Percentiles rank a stretch among this genome's conserved stretches.
Conservation (phyloP, 768 basidiomycete genomes). For the Kwoniella sp. region DNA sequence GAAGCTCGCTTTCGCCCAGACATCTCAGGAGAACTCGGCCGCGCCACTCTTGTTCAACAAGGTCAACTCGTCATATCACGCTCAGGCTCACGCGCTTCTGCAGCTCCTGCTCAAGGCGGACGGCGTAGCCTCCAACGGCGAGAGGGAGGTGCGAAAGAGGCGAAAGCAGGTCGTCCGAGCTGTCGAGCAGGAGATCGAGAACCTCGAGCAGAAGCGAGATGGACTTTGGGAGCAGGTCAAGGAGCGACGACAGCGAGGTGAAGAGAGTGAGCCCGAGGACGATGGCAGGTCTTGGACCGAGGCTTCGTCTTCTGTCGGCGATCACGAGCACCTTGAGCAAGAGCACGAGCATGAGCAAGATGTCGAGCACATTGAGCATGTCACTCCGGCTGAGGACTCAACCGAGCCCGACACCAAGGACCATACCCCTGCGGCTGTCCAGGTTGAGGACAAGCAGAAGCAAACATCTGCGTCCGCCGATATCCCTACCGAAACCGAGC, state of each 20-base stretch:
- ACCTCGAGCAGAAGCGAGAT: slow-evolving; percentile 40
- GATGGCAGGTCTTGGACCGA: slow-evolving; percentile 8
- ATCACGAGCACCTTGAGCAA: slow-evolving; percentile 16
- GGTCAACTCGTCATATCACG: slow-evolving; percentile 61
- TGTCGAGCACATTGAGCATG: slow-evolving; percentile 21
- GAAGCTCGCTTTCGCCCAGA: slow-evolving; percentile 28
- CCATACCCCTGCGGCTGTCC: too few species aligned
- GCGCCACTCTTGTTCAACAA: slow-evolving; percentile 59
- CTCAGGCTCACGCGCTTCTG: slow-evolving; percentile 61
- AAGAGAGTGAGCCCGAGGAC: slow-evolving; percentile 25
- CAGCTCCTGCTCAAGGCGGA: slow-evolving; percentile 66
- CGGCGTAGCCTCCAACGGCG: slow-evolving; percentile 63
- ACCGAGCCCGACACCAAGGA: slow-evolving; percentile 2
- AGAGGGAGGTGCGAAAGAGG: slow-evolving; percentile 55
- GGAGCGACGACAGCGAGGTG: slow-evolving; percentile 22
- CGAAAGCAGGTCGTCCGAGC: slow-evolving; percentile 58
- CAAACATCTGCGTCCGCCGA: background rate
- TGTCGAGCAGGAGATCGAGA: slow-evolving; percentile 62
- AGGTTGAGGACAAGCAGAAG: too few species aligned
- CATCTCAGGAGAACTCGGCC: slow-evolving; percentile 5
- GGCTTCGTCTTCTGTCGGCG: slow-evolving; percentile 15
- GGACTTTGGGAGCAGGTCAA: slow-evolving; percentile 31
- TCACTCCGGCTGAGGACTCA: background rate
- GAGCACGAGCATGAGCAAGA: slow-evolving; percentile 4
- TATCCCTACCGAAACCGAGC: background rate